Conservation (phyloP, 108 stramenopile species). For the Discostella stelligeroides region DNA sequence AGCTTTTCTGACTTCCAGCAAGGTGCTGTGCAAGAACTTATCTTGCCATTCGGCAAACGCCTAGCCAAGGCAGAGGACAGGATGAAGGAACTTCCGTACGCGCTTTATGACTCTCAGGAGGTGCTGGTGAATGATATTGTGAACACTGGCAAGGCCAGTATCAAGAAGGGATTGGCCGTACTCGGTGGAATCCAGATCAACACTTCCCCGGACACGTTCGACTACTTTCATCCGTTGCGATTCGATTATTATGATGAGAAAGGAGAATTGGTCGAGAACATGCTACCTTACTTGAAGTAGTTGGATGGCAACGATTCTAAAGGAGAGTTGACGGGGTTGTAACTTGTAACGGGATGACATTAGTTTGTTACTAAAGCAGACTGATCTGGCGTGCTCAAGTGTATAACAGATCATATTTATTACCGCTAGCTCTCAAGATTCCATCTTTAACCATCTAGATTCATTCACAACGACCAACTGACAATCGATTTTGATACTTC, state of each 20-base stretch:
- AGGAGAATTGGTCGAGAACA: conserved; percentile 51
- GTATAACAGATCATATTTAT: no score
- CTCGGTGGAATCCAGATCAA: conserved; percentile 83
- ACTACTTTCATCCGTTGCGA: conserved; percentile 70
- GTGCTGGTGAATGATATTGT: conserved; percentile 56
- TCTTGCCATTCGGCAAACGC: conserved; percentile 59
- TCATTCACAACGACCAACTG: conserved; percentile 26
- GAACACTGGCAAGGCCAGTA: conserved; percentile 35
- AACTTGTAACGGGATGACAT: no score
- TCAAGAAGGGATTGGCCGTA: conserved; percentile 46
- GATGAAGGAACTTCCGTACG: conserved; percentile 55
- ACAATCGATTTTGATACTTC: conserved; percentile 22
- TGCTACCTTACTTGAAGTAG: conserved; percentile 24
- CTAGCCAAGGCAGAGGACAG: conserved; percentile 47
- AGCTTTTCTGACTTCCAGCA: conserved; percentile 60
- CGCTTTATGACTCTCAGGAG: conserved; percentile 57
- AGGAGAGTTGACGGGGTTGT: no score
- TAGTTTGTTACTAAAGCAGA: no score
- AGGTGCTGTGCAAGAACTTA: conserved; percentile 42
- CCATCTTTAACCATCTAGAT: no score
- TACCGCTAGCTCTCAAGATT: background rate
- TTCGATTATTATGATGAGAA: conserved; percentile 61
- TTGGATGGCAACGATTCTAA: background rate
- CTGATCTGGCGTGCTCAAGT: no score
- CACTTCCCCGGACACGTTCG: conserved; percentile 54